A percentile compares a stretch with the other conserved stretches of the same genome.
These are phyloP conservation scores for Diutina ranongensis DNA, from an alignment of 1,139 yeast genomes.

Conservation along the genomic window DNA sequence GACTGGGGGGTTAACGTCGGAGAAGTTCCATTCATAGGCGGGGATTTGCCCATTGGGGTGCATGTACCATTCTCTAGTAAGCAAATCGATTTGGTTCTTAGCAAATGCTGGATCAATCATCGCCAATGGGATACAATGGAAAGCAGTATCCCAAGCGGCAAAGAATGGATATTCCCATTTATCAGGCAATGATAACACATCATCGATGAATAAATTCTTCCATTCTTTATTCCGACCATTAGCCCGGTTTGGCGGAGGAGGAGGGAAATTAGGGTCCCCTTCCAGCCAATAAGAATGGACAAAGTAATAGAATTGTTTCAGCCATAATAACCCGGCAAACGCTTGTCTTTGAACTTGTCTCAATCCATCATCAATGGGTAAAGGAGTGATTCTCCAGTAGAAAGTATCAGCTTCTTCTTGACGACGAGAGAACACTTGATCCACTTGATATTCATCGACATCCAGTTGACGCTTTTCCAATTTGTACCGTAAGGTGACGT, in stretches of 20 bases:
- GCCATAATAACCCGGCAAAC: constrained; percentile 89
- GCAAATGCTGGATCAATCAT: constrained; percentile 95
- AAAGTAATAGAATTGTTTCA: constrained; percentile 85
- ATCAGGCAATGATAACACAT: constrained; percentile 83
- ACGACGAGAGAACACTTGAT: constrained; percentile 59
- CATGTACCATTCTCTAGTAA: constrained; percentile 96
- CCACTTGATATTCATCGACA: constrained; percentile 74
- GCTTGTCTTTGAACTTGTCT: constrained; percentile 90
- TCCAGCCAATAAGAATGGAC: constrained; percentile 80
- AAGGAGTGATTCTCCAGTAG: constrained; percentile 81
- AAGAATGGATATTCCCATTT: constrained; percentile 97
- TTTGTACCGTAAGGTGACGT: constrained; percentile 78
- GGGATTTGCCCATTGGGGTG: constrained; percentile 99
- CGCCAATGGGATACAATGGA: constrained; percentile 90
- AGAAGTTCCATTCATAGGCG: constrained; percentile 94
- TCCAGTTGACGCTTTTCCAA: constrained; percentile 35
- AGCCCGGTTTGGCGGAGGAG: constrained; percentile 15
- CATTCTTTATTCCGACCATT: constrained; percentile 40
- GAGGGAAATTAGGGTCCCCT: constrained; percentile 73
- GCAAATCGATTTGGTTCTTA: constrained; percentile 74
- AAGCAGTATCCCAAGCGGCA: constrained; percentile 97
- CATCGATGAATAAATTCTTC: constrained; percentile 85
- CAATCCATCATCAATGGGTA: constrained; percentile 75
- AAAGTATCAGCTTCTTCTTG: constrained; percentile 90
- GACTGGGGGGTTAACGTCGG: constrained; percentile 95